Conservation (phyloP, 2,329 filamentous ascomycete species). For the Colletotrichum agaves region DNA sequence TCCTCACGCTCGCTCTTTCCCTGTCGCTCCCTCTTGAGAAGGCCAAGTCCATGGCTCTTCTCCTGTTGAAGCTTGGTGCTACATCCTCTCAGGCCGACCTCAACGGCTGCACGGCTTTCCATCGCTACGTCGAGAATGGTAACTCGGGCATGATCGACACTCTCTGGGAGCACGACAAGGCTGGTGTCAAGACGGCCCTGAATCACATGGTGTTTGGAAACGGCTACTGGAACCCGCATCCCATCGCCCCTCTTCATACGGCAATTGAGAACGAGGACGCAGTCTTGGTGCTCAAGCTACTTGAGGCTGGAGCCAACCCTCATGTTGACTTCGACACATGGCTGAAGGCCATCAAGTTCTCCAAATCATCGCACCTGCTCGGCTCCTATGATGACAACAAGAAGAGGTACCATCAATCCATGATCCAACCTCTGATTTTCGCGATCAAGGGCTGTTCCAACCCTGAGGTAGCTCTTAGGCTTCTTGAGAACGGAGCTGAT, state of each 20-base stretch:
- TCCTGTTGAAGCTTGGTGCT: constrained; percentile 76
- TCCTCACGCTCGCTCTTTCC: constrained; percentile 77
- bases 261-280: constrained; percentile 67
- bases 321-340: constrained; percentile 72
- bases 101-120: constrained; percentile 71
- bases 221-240: constrained; percentile 46
- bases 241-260: constrained; percentile 64
- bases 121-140: constrained; percentile 68
- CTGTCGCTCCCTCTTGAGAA: constrained; percentile 70
- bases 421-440: constrained; percentile 74
- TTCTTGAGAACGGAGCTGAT: constrained; percentile 74
- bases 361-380: constrained; percentile 50
- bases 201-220: constrained; percentile 68
- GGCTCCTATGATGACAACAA: constrained; percentile 60
- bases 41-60: constrained; percentile 71
- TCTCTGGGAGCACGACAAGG: constrained; percentile 66
- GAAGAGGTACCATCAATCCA: constrained; percentile 55
- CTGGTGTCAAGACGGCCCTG: constrained; percentile 70
- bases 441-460: constrained; percentile 63
- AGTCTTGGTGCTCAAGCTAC: constrained; percentile 66
- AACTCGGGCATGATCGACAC: constrained; percentile 59
- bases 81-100: constrained; percentile 78
- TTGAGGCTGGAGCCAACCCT: constrained; percentile 70
- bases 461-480: constrained; percentile 61
- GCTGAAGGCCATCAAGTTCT: constrained; percentile 66